Conservation (phyloP, 1,139 yeast genomes). For the Candida gigantensis region DNA sequence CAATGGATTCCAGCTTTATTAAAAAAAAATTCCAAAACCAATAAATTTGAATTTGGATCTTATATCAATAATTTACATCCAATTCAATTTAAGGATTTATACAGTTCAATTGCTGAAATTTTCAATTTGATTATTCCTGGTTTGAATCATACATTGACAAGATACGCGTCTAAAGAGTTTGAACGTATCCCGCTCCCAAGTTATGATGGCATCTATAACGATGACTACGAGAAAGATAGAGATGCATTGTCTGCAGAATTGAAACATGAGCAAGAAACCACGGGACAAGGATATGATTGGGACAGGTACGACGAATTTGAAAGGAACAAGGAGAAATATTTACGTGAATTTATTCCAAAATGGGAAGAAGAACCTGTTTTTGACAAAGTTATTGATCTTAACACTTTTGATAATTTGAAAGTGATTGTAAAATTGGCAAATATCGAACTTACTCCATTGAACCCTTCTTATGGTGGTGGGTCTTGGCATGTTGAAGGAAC, state of each 20-base stretch:
- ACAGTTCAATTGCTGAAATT: slow-evolving; percentile 28
- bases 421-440: slow-evolving; percentile 45
- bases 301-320: slow-evolving; percentile 15
- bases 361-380: slow-evolving; percentile 20
- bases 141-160: slow-evolving; percentile 28
- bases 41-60: slow-evolving; percentile 24
- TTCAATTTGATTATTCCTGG: slow-evolving; percentile 34
- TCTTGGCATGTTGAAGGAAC: slow-evolving; percentile 51
- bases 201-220: slow-evolving; percentile 19
- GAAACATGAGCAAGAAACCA: slow-evolving; percentile 12
- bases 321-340: slow-evolving; percentile 15
- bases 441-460: slow-evolving; percentile 45
- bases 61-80: slow-evolving; percentile 47
- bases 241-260: slow-evolving; percentile 11
- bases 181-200: slow-evolving; percentile 20
- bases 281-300: slow-evolving; percentile 10
- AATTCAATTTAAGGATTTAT: slow-evolving; percentile 22
- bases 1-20: slow-evolving; percentile 38
- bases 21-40: slow-evolving; percentile 12
- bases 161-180: slow-evolving; percentile 22
- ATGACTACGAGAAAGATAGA: slow-evolving; percentile 15
- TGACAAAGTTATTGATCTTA: slow-evolving; percentile 20
- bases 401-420: slow-evolving; percentile 25
- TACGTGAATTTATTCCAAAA: slow-evolving; percentile 17
- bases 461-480: slow-evolving; percentile 42